These are phyloP conservation scores for Torulaspora indica DNA, from an alignment of 805 yeast species.

Conservation along the genomic window DNA sequence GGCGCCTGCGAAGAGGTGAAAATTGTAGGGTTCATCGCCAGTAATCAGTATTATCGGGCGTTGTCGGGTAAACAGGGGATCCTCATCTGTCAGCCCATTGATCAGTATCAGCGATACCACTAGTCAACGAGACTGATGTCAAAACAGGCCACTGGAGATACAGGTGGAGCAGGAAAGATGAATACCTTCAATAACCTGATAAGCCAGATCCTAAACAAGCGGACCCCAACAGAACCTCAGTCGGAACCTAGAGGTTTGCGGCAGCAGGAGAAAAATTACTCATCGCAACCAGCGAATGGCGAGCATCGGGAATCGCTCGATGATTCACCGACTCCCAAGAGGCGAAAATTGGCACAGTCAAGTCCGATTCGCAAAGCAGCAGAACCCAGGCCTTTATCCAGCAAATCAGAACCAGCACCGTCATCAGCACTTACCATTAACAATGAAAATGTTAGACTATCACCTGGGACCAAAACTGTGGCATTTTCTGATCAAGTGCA, in stretches of 20 bases:
- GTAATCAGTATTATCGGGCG: not conserved
- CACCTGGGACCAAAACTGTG: constrained; percentile 29
- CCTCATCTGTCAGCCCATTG: not conserved
- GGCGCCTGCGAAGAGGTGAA: not conserved
- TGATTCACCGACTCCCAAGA: constrained; percentile 26
- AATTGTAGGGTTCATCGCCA: constrained; percentile 3
- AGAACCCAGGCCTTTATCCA: not conserved
- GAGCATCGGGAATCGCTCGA: constrained; percentile 1
- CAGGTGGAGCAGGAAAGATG: constrained; percentile 11
- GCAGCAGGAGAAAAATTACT: constrained; percentile 8
- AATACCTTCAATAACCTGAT: constrained; percentile 29
- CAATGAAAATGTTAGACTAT: constrained; percentile 4
- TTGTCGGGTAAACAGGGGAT: not conserved
- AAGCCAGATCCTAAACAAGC: constrained; percentile 26
- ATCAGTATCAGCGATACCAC: not conserved
- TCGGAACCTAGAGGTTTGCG: constrained; percentile 8
- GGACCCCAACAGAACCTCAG: constrained; percentile 8
- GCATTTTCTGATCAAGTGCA: constrained; percentile 33
- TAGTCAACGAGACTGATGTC: not conserved
- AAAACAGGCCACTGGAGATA: constrained; percentile 1
- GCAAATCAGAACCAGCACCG: not conserved
- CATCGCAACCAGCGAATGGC: constrained; percentile 9
- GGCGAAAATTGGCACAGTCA: constrained; percentile 14
- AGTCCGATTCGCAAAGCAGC: constrained; percentile 7
- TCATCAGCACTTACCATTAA: not conserved